Evolutionary conservation across 2,329 filamentous ascomycete species (phyloP), one percentile per base, ranked within the genome.

Genomic region (Beauveria pseudobassiana): DNA sequence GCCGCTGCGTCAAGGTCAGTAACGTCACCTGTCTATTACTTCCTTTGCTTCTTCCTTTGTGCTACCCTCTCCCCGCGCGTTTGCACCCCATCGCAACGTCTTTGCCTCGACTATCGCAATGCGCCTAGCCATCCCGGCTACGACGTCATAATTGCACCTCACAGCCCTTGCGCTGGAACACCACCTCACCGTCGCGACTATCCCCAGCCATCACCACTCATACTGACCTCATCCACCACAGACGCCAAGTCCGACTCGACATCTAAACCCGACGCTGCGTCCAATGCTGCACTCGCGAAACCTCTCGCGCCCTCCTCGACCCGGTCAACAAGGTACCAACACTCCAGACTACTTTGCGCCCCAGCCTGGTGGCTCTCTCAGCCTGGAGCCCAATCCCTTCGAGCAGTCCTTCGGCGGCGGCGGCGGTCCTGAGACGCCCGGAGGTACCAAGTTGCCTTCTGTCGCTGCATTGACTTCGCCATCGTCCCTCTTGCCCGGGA

Each of bases 381-480:
- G 84, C 69, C 84, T 89, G 73, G 95, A 98, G 79, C 92, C 92
- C 63, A 98, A 99, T 75, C 93, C 95, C 9, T 98, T 99, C 71
- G 95, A 98, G 74, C 91, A 95, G 76, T 97, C 93, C 7, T 99
- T 99, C 73, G 87, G 84, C 67, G 79, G 79, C 55, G 77, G 82
- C 64, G 78, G 78, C 60, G 76, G 81, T 26, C 83, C 86, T 68
- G 91, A 96, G 73, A 96, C 93, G 38, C 92, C 93, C 18, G 90
- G 91, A 67, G 88, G 85, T 66, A 87, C 85, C 63, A 88, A 96
- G 70, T 80, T 99, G 65, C 95, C 95, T 56, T 90, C 93, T 18
- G 92, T 98, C 67, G 92, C 92, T 52, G 85, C 92, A 65, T 83
- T 99, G 69, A 96, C 95, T 26, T 98, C 95, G 52, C 93, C 95